phyloP scores from a whole-genome alignment of 2,329 filamentous ascomycete species.

The Aspergillus costaricaensis region DNA sequence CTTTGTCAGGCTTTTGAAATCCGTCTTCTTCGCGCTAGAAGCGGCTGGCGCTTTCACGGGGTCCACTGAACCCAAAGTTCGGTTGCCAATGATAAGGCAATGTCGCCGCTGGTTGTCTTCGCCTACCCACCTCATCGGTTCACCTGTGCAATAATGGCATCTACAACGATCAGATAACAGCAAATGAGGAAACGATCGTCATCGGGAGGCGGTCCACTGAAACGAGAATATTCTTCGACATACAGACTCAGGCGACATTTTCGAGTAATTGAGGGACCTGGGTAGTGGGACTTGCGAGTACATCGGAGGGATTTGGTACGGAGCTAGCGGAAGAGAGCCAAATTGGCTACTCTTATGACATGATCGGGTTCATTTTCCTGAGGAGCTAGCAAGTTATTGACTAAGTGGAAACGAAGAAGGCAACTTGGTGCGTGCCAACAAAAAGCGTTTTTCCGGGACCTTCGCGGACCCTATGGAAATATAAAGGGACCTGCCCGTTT shows the following conservation, averaged over 20 bases:
- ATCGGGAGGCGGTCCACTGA: not conserved
- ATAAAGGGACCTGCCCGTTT: not conserved
- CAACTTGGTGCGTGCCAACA: not conserved
- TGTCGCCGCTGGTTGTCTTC: not conserved
- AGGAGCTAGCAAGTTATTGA: not conserved
- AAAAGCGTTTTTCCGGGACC: not conserved
- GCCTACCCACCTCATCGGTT: not conserved
- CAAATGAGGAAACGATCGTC: not conserved
- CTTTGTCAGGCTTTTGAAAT: constrained; percentile 7
- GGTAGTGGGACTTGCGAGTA: not conserved
- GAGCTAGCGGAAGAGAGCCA: not conserved
- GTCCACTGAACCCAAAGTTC: not conserved
- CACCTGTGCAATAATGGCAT: not conserved
- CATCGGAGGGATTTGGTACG: constrained; percentile 1
- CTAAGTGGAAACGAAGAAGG: not conserved
- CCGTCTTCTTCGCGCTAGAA: not conserved
- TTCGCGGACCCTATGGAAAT: not conserved
- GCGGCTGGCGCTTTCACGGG: not conserved
- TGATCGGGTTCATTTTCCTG: not conserved
- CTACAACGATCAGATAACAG: not conserved
- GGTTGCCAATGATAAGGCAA: not conserved
- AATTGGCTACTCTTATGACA: not conserved
- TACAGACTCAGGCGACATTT: no score
- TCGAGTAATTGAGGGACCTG: not conserved
- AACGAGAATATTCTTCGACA: not conserved